Conservation (phyloP, 78 protist genomes). For the Dictyostelium intermedium region DNA sequence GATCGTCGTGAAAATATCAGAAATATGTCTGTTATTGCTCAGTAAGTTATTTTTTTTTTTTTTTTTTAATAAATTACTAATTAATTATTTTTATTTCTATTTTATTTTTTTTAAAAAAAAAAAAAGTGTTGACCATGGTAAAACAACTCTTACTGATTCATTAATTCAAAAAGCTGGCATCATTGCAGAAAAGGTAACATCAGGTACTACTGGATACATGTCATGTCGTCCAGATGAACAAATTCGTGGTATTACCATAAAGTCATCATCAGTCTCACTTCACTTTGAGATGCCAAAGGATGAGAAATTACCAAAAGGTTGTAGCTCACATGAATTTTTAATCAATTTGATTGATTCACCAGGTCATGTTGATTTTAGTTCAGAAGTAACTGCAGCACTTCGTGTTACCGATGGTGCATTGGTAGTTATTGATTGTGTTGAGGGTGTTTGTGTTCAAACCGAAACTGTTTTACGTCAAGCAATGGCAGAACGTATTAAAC, state of each 20-base stretch:
- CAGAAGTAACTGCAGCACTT: conserved; percentile 95
- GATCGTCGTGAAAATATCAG: conserved; percentile 95
- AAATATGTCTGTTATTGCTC: conserved; percentile 99
- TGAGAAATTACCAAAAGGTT: neutral
- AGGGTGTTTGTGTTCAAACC: conserved; percentile 97
- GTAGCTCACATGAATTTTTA: conserved; percentile 57
- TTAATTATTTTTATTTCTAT: neutral
- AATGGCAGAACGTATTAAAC: conserved; percentile 85
- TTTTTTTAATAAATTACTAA: too few species aligned
- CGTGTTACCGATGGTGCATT: conserved; percentile 96
- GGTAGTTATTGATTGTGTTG: conserved; percentile 94
- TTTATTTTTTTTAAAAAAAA: neutral
- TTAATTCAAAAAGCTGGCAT: conserved; percentile 98
- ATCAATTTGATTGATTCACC: conserved; percentile 97
- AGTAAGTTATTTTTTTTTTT: neutral
- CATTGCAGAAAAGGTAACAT: conserved; percentile 84
- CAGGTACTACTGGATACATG: conserved; percentile 80
- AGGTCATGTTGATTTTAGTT: conserved; percentile 96
- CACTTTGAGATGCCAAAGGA: conserved; percentile 58
- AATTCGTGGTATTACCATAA: conserved; percentile 91
- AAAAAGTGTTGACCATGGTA: conserved; percentile 90
- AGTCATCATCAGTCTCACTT: conserved; percentile 89
- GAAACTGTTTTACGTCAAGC: conserved; percentile 97
- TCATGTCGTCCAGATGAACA: conserved; percentile 86
- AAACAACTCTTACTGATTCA: conserved; percentile 99